Conservation (phyloP, 2,329 filamentous ascomycete species). For the Aspergillus vadensis region DNA sequence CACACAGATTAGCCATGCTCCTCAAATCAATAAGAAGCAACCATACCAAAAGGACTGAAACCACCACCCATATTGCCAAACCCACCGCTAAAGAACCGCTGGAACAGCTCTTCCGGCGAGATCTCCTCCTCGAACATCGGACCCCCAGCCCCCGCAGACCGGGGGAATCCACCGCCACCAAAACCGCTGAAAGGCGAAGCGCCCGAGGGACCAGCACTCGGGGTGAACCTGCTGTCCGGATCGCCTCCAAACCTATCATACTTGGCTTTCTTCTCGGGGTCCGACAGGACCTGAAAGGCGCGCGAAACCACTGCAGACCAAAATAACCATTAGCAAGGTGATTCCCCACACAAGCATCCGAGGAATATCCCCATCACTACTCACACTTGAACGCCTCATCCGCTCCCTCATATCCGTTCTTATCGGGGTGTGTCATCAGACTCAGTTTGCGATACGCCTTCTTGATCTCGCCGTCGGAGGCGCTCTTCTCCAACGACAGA, state of each 20-base stretch:
- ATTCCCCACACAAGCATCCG: too few species aligned
- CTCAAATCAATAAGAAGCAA: slow-evolving; percentile 5
- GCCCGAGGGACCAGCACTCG: slow-evolving; percentile 45
- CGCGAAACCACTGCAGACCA: slow-evolving; percentile 71
- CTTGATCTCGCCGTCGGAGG: slow-evolving; percentile 83
- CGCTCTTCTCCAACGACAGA: slow-evolving; percentile 68
- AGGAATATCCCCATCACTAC: slow-evolving; percentile 25
- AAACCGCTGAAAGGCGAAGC: slow-evolving; percentile 50
- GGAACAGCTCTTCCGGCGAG: slow-evolving; percentile 94
- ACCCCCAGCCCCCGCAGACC: slow-evolving; percentile 50
- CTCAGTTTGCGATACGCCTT: slow-evolving; percentile 96
- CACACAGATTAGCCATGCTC: slow-evolving; percentile 6
- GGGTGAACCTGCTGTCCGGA: slow-evolving; percentile 81
- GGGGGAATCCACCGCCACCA: slow-evolving; percentile 50
- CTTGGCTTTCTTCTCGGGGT: slow-evolving; percentile 87
- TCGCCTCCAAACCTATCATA: slow-evolving; percentile 90
- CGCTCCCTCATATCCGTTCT: slow-evolving; percentile 93
- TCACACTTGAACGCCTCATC: slow-evolving; percentile 95
- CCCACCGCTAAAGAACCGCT: slow-evolving; percentile 88
- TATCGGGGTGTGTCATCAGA: slow-evolving; percentile 94
- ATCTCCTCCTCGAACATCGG: slow-evolving; percentile 87
- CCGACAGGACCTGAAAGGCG: slow-evolving; percentile 89
- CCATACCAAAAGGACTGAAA: slow-evolving; percentile 67
- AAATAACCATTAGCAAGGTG: too few species aligned
- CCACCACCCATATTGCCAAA: slow-evolving; percentile 54